Conservation (phyloP, 2,329 filamentous ascomycete genomes). For the Cordyceps cateniannulata region DNA sequence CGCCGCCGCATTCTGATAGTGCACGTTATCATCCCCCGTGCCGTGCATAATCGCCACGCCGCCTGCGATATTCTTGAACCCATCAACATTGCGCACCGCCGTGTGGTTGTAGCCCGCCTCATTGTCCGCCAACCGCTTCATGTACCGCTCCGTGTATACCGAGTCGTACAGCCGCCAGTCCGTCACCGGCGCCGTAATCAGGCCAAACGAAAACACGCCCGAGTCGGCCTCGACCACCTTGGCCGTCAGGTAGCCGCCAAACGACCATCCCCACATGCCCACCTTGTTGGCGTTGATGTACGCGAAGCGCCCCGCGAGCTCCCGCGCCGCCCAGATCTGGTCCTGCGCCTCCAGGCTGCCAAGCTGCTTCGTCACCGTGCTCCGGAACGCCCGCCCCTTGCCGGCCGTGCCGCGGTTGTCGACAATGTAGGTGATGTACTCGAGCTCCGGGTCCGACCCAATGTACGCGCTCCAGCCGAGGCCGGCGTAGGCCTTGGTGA, state of each 20-base stretch:
- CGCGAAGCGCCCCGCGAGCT: constrained; percentile 41
- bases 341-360: constrained; percentile 59
- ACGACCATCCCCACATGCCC: constrained; percentile 65
- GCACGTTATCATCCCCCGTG: constrained; percentile 64
- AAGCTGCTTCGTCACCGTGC: constrained; percentile 50
- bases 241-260: constrained; percentile 58
- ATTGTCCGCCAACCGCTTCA: constrained; percentile 56
- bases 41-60: constrained; percentile 59
- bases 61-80: constrained; percentile 57
- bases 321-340: constrained; percentile 59
- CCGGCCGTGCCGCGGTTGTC: constrained; percentile 62
- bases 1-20: constrained; percentile 60
- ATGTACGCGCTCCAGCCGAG: constrained; percentile 58
- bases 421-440: constrained; percentile 61
- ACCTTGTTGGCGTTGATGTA: constrained; percentile 55
- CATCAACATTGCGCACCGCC: constrained; percentile 49
- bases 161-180: constrained; percentile 68
- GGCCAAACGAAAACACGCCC: constrained; percentile 53
- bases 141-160: constrained; percentile 67
- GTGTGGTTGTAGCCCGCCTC: constrained; percentile 53
- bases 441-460: constrained; percentile 58
- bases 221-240: constrained; percentile 60
- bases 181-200: constrained; percentile 59
- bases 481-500: constrained; percentile 48
- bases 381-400: constrained; percentile 57